phyloP scores from a whole-genome alignment of 192 early-diverging fungal species.

The Coemansia sp. region DNA sequence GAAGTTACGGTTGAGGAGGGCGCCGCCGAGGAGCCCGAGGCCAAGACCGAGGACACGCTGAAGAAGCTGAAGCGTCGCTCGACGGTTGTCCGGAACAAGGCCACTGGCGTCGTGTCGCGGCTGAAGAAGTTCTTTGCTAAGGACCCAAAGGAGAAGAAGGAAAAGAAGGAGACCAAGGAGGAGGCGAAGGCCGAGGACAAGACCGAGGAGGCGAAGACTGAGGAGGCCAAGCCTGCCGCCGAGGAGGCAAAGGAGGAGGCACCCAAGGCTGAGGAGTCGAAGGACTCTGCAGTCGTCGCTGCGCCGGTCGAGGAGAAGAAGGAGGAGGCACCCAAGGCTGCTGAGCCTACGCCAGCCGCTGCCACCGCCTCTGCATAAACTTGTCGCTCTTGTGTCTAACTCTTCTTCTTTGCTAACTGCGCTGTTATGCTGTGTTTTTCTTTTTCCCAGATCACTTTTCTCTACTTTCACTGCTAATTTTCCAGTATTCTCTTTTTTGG shows the following conservation, averaged over 20 bases:
- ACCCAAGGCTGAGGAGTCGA: constrained; percentile 12
- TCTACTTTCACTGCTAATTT: constrained; percentile 1
- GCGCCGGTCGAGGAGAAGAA: constrained; percentile 11
- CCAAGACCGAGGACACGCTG: constrained; percentile 19
- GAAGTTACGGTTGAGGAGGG: constrained; percentile 15
- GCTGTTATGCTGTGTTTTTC: not conserved
- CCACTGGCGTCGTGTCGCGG: constrained; percentile 43
- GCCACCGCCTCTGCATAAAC: constrained; percentile 51
- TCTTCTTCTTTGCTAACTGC: not conserved
- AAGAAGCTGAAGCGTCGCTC: constrained; percentile 53
- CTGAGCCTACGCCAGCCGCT: constrained; percentile 22
- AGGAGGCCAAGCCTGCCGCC: constrained; percentile 38
- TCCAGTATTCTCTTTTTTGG: not conserved
- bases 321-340: constrained; percentile 7
- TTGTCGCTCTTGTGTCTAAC: constrained; percentile 16
- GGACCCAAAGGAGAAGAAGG: constrained; percentile 1
- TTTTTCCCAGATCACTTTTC: not conserved
- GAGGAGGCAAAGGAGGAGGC: constrained; percentile 16
- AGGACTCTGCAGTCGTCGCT: constrained; percentile 8
- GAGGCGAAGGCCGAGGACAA: constrained; percentile 19
- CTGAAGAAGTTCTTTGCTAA: constrained; percentile 44
- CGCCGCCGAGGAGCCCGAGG: constrained; percentile 11
- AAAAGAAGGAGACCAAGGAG: constrained; percentile 17
- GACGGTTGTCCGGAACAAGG: constrained; percentile 46
- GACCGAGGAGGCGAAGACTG: constrained; percentile 8